Conservation (phyloP, 306 rosid genomes). For the Dalbergia cochinchinensis region DNA sequence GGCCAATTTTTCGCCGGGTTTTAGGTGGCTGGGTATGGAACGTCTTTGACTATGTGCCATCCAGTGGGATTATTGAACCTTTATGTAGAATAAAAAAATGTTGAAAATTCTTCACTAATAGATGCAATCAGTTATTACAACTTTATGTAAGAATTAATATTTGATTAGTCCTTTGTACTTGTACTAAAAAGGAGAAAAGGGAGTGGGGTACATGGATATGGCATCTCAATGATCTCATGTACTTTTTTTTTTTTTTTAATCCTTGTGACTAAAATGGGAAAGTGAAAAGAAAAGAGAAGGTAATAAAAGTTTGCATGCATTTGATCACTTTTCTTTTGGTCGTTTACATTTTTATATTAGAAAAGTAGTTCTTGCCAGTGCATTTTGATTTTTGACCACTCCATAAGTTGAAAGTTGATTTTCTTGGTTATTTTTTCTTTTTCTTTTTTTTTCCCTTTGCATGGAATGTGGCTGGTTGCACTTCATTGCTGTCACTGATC, state of each 20-base stretch:
- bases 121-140: not conserved
- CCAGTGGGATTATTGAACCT: constrained; percentile 6
- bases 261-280: constrained; percentile 8
- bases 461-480: constrained; percentile 58
- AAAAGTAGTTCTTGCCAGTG: constrained; percentile 38
- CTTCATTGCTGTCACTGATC: constrained; percentile 48
- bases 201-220: constrained; percentile 3
- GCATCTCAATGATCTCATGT: not conserved
- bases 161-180: constrained; percentile 27
- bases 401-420: constrained; percentile 44
- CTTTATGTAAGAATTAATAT: not conserved
- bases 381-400: constrained; percentile 59
- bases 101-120: constrained; percentile 16
- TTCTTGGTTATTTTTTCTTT: constrained; percentile 40
- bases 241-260: not conserved
- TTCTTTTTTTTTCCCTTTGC: constrained; percentile 36
- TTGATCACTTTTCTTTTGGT: constrained; percentile 44
- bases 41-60: constrained; percentile 4
- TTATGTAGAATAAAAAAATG: not conserved
- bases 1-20: constrained; percentile 24
- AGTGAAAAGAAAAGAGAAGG: not conserved
- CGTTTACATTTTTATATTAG: constrained; percentile 13
- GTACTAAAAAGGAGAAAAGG: constrained; percentile 27
- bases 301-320: constrained; percentile 40
- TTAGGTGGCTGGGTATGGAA: constrained; percentile 18